A percentile compares a stretch with the other conserved stretches of the same genome.
phyloP scores from a whole-genome alignment of 1,284 basidiomycete species.

The Irpex lacteus region DNA sequence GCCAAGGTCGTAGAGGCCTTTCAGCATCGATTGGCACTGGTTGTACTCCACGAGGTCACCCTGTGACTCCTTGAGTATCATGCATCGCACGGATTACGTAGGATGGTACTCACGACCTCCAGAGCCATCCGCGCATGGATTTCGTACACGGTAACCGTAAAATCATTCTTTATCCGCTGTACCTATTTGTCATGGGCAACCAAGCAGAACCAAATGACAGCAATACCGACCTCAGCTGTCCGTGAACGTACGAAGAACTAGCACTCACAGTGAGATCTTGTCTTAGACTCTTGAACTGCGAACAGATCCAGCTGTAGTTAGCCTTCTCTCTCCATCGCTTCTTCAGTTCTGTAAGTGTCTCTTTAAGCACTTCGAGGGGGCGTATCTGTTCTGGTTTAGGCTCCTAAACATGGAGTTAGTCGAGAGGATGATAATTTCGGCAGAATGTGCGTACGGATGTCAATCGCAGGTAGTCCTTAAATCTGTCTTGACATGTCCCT shows the following conservation, averaged over 20 bases:
- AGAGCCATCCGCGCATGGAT: constrained; percentile 97
- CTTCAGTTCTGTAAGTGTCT: constrained; percentile 88
- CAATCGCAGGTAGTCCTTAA: constrained; percentile 94
- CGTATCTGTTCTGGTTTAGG: constrained; percentile 94
- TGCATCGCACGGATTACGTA: background rate
- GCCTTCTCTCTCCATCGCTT: constrained; percentile 83
- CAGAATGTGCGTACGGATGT: constrained; percentile 68
- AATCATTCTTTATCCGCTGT: constrained; percentile 99
- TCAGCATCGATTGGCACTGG: constrained; percentile 92
- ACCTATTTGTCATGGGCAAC: constrained; percentile 54
- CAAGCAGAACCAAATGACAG: constrained; percentile 16
- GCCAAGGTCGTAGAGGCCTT: constrained; percentile 89
- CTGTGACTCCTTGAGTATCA: constrained; percentile 38
- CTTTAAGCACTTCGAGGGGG: constrained; percentile 81
- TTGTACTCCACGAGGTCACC: constrained; percentile 99
- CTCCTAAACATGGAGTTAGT: constrained; percentile 53
- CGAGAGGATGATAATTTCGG: constrained; percentile 3
- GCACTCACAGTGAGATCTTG: constrained; percentile 92
- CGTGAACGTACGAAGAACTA: constrained; percentile 9
- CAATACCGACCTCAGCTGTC: constrained; percentile 2
- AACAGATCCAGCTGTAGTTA: constrained; percentile 93
- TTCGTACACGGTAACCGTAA: constrained; percentile 97
- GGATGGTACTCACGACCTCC: constrained; percentile 67
- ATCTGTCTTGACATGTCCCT: constrained; percentile 84
- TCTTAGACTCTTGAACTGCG: constrained; percentile 96